phyloP scores from a whole-genome alignment of 345 rosid genomes.

The Laguncularia racemosa region DNA sequence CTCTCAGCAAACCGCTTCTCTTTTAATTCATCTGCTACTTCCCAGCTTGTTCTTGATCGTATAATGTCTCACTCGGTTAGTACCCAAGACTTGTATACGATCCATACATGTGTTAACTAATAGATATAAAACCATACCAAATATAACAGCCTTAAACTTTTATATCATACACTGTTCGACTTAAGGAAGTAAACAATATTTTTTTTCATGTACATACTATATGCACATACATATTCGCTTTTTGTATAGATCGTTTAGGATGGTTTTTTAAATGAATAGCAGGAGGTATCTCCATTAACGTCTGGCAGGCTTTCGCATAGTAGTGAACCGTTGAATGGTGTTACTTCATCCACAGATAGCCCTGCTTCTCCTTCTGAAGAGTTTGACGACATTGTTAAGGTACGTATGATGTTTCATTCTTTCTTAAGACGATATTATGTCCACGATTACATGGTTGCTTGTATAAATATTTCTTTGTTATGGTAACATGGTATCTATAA shows the following conservation, averaged over 20 bases:
- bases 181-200: not conserved
- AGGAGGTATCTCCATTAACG: constrained; percentile 90
- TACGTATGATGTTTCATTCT: constrained; percentile 6
- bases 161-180: not conserved
- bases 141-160: not conserved
- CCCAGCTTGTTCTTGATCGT: constrained; percentile 93
- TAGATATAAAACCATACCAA: too few species aligned
- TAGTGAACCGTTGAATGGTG: constrained; percentile 70
- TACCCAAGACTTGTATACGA: not conserved
- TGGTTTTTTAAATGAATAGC: constrained; percentile 5
- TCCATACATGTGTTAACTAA: too few species aligned
- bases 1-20: constrained; percentile 37
- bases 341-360: constrained; percentile 60
- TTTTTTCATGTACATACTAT: too few species aligned
- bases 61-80: constrained; percentile 90
- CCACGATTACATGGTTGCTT: too few species aligned
- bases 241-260: not conserved
- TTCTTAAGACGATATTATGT: too few species aligned
- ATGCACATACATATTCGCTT: too few species aligned
- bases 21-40: constrained; percentile 61
- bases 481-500: too few species aligned
- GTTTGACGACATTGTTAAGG: constrained; percentile 89
- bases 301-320: constrained; percentile 97
- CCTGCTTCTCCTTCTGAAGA: constrained; percentile 86
- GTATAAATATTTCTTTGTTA: too few species aligned